Conservation (phyloP, 2,329 filamentous ascomycete species). For the Clonostachys rhizophaga region DNA sequence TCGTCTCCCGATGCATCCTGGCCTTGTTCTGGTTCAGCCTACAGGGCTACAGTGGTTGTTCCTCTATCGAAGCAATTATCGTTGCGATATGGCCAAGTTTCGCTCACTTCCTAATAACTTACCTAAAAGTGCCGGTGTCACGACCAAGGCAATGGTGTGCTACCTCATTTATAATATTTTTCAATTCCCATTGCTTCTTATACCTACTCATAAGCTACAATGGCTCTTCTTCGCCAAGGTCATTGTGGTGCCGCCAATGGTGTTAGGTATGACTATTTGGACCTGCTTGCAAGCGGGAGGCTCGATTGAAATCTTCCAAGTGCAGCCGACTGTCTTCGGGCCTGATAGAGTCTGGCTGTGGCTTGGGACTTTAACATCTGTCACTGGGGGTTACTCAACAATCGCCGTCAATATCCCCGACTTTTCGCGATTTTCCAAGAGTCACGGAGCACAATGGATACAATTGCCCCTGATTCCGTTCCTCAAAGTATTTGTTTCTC, state of each 20-base stretch:
- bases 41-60: conserved; percentile 21
- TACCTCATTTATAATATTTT: conserved; percentile 41
- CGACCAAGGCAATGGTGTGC: conserved; percentile 30
- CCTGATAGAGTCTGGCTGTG: neutral
- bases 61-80: conserved; percentile 11
- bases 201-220: conserved; percentile 27
- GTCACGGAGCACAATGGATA: neutral
- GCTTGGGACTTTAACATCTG: neutral
- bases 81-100: conserved; percentile 31
- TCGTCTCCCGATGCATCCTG: conserved; percentile 19
- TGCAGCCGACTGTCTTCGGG: neutral
- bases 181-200: conserved; percentile 33
- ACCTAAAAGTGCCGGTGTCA: neutral
- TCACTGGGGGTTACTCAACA: neutral
- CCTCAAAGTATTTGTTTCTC: conserved; percentile 37
- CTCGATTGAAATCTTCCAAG: neutral
- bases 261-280: conserved; percentile 21
- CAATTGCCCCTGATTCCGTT: conserved; percentile 26
- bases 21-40: conserved; percentile 23
- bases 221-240: conserved; percentile 25
- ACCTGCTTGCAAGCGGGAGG: conserved; percentile 5
- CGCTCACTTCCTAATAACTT: conserved; percentile 17
- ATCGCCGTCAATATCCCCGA: neutral
- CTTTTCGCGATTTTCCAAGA: neutral
- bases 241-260: conserved; percentile 11